A percentile compares a stretch with the other conserved stretches of the same genome.
Evolutionary conservation across 441 rosid species (phyloP).

Genomic region (Syzygium syzygioides): DNA sequence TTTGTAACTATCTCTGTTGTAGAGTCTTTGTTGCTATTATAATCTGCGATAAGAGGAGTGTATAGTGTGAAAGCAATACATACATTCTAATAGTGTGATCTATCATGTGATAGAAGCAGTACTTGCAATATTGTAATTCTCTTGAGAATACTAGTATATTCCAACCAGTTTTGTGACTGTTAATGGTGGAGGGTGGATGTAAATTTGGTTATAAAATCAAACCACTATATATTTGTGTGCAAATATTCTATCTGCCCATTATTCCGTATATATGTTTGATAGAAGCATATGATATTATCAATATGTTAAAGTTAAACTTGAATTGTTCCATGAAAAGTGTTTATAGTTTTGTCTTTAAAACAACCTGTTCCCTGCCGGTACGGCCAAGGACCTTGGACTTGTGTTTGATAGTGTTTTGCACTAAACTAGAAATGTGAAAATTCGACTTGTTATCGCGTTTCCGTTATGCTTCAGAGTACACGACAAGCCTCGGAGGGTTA

Average conservation of each 20-base stretch:
- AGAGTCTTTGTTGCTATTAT: not conserved
- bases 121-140: not conserved
- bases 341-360: too few species aligned
- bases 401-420: too few species aligned
- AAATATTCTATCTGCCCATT: not conserved
- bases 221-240: not conserved
- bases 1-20: not conserved
- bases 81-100: not conserved
- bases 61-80: not conserved
- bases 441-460: too few species aligned
- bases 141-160: not conserved
- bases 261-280: not conserved
- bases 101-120: not conserved
- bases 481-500: too few species aligned
- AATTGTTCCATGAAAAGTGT: not conserved
- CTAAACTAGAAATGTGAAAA: too few species aligned
- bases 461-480: too few species aligned
- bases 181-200: not conserved
- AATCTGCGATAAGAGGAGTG: not conserved
- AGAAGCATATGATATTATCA: not conserved
- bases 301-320: not conserved
- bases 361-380: too few species aligned
- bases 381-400: too few species aligned
- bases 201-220: not conserved
- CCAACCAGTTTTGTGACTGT: rapidly evolving